Conservation (phyloP, 2,329 filamentous ascomycete genomes). For the Trichocomaceae sp. region DNA sequence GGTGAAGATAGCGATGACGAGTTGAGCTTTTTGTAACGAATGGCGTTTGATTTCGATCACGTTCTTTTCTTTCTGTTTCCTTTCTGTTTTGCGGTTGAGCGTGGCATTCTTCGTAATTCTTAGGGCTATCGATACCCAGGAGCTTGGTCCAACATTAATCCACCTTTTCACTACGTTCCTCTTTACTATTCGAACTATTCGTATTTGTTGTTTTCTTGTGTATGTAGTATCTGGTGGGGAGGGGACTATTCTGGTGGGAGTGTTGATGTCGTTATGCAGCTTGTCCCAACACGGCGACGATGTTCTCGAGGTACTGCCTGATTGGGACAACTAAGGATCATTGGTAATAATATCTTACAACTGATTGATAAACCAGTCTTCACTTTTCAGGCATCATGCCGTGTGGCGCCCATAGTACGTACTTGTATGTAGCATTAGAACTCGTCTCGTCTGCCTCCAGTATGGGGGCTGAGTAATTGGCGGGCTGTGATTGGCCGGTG, state of each 20-base stretch:
- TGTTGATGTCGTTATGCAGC: neutral
- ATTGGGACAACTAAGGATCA: neutral
- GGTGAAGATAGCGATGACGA: slow-evolving; percentile 34
- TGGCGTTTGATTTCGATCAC: too few species aligned
- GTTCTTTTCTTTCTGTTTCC: neutral
- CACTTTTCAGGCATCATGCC: too few species aligned
- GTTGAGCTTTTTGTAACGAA: slow-evolving; percentile 27
- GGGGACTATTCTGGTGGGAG: too few species aligned
- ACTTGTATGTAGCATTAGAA: neutral
- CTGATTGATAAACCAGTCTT: neutral
- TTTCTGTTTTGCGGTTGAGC: neutral
- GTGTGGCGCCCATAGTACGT: neutral
- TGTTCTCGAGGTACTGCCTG: neutral
- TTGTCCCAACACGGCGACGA: neutral
- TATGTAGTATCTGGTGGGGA: too few species aligned
- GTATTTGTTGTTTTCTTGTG: neutral
- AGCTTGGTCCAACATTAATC: neutral
- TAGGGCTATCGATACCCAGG: slow-evolving; percentile 8
- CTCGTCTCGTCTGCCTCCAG: too few species aligned
- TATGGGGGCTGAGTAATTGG: too few species aligned
- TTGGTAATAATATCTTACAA: neutral
- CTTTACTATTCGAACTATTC: neutral
- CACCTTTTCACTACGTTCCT: neutral
- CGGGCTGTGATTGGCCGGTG: neutral
- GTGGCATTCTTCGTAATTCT: neutral